phyloP scores from a whole-genome alignment of 371 early-diverging fungal species.

The Circinella umbellata region DNA sequence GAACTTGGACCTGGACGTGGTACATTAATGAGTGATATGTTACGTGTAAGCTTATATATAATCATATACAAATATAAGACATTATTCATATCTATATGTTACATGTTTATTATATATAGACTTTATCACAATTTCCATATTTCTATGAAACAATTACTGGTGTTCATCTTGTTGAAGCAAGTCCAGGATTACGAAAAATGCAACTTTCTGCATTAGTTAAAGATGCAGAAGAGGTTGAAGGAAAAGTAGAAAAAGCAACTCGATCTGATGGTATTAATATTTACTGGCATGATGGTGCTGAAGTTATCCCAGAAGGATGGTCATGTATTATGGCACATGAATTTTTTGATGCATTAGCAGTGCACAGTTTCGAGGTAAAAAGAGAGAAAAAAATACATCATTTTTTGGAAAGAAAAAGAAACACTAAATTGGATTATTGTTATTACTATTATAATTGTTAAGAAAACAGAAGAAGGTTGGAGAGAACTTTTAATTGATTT shows the following conservation, averaged over 20 bases:
- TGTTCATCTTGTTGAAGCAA: conserved; percentile 86
- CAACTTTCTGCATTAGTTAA: conserved; percentile 63
- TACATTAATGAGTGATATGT: conserved; percentile 91
- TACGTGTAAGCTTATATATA: conserved; percentile 62
- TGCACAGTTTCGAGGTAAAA: conserved; percentile 82
- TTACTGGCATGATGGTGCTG: conserved; percentile 77
- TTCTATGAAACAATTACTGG: conserved; percentile 65
- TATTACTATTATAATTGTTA: too few relatives aligned
- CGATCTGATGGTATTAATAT: conserved; percentile 61
- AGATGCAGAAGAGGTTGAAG: conserved; percentile 38
- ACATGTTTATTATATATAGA: conserved; percentile 26
- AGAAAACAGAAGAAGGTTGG: conserved; percentile 83
- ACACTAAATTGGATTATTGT: too few relatives aligned
- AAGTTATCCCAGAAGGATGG: conserved; percentile 67
- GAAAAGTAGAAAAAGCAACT: conserved; percentile 35
- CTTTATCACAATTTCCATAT: conserved; percentile 68
- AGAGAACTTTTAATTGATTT: conserved; percentile 87
- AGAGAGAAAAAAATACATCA: too few relatives aligned
- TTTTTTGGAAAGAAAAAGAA: too few relatives aligned
- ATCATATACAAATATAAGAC: too few relatives aligned
- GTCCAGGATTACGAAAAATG: conserved; percentile 73
- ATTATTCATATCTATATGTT: neutral
- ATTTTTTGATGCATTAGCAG: conserved; percentile 96
- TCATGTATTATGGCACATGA: conserved; percentile 88
- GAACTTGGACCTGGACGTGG: conserved; percentile 97